Base-by-base conservation (phyloP, 2,329 filamentous ascomycete genomes). In the Hortaea werneckii region DNA sequence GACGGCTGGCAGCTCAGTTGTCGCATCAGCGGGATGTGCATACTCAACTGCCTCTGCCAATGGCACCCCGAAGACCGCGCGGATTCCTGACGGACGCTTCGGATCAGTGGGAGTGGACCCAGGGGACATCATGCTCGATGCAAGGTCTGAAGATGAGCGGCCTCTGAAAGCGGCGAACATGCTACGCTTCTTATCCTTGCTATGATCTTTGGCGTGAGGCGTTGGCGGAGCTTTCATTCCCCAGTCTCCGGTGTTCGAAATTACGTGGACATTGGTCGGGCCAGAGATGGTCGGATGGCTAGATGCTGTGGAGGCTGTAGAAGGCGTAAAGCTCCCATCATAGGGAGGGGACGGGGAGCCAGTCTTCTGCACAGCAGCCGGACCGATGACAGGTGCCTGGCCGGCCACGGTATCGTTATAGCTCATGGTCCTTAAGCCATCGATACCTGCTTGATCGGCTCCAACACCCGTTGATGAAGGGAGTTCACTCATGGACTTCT, bases 11-110 rank as follows among this genome's bases (percentile, higher is more conserved):
- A 98, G 71, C 28, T 85, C 82, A 5, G 87, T 80, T 49, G 80
- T 78, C 39, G 86, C 74, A 46, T 87, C 85, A 9, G 72, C 67
- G 0, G 88, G 89, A 9, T 80, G 75, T 56, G 85, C 89, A 61
- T 78, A 85, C 49, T 85, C 80, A 6, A 95, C 89, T 27, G 92
- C 92, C 58, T 96, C 90, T 6, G 80, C 80, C 43, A 98, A 70
- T 5, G 87, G 79, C 29, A 86, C 83, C 2, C 92, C 92, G 63
- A 98, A 98, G 3, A 87, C 85, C 46, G 84, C 57, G 42, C 59
- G 52, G 3, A 43, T 34, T 9, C 42, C 47, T 7, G 43, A 46
- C 5, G 42, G 10, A 9, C 48, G 42, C 37, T 46, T 44, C 57
- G 26, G 40, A 8, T 41, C 39, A 26, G 12, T 12, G 10, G 45